Evolutionary conservation across 1,284 basidiomycete species (phyloP), one percentile per base, ranked within the genome.

Genomic region (Ceraceosorus guamensis): DNA sequence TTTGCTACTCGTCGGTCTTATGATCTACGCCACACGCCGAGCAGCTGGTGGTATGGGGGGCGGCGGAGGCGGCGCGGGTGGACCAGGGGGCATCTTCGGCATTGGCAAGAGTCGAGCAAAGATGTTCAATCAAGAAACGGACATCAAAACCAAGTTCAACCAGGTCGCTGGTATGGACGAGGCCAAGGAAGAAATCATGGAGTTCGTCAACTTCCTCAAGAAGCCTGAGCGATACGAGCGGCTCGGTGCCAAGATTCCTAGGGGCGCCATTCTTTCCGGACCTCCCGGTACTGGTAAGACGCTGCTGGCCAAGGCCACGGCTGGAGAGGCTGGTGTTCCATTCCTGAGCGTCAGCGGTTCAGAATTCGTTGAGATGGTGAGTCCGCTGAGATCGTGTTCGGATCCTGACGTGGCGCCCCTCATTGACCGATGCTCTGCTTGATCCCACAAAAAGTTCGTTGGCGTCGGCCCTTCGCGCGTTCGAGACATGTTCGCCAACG

Each of bases 131-230:
- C 89, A 95, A 80, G 93, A 99, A 74, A 91, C 88, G 44, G 89
- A 93, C 57, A 87, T 98, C 71, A 88, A 86, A 75, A 86, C 88
- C 68, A 89, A 89, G 75, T 98, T 98, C 81, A 85, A 85, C 78
- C 90, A 98, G 76, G 90, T 98, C 24, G 93, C 93, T 32, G 93
- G 93, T 47, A 97, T 97, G 92, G 93, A 99, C 79, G 93, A 99
- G 79, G 93, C 92, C 54, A 99, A 99, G 81, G 89, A 93, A 80
- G 93, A 99, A 80, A 95, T 99, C 70, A 96, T 97, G 90, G 93
- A 99, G 78, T 99, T 98, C 75, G 95, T 99, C 77, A 93, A 92
- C 71, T 98, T 99, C 81, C 82, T 99, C 75, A 97, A 97, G 81
- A 89, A 97, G 67, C 93, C 93, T 6, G 80, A 84, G 47, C 88